Evolutionary conservation across 495 filamentous ascomycete species (phyloP).

Genomic region (Neurospora discreta): DNA sequence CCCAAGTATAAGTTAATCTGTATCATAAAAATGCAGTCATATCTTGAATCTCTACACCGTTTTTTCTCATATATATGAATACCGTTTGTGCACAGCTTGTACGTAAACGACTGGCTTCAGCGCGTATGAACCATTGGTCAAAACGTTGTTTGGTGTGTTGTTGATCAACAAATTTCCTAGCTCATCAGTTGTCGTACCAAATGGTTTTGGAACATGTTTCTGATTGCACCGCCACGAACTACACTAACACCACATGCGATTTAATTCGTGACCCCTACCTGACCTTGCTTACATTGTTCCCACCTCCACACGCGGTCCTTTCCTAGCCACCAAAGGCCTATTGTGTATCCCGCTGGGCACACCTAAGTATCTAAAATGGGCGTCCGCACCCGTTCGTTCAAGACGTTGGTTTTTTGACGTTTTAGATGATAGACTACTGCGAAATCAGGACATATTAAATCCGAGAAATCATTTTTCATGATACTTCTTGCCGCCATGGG

Average conservation of each 20-base stretch:
- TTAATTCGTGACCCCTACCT: neutral
- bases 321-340: too few species aligned
- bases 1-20: neutral
- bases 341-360: too few species aligned
- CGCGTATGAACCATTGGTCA: neutral
- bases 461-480: too few species aligned
- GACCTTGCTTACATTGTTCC: neutral
- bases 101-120: neutral
- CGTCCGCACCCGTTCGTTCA: too few species aligned
- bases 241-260: neutral
- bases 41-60: neutral
- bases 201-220: neutral
- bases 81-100: neutral
- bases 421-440: too few species aligned
- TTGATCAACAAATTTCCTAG: neutral
- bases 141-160: neutral
- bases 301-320: too few species aligned
- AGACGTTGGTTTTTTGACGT: too few species aligned
- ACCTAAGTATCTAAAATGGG: too few species aligned
- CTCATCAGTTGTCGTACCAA: neutral
- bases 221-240: neutral
- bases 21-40: neutral
- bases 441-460: too few species aligned
- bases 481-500: too few species aligned
- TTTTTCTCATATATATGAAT: neutral